These are phyloP conservation scores for Coemansia umbellata DNA, from an alignment of 192 early-diverging fungal species.

Conservation along the genomic window DNA sequence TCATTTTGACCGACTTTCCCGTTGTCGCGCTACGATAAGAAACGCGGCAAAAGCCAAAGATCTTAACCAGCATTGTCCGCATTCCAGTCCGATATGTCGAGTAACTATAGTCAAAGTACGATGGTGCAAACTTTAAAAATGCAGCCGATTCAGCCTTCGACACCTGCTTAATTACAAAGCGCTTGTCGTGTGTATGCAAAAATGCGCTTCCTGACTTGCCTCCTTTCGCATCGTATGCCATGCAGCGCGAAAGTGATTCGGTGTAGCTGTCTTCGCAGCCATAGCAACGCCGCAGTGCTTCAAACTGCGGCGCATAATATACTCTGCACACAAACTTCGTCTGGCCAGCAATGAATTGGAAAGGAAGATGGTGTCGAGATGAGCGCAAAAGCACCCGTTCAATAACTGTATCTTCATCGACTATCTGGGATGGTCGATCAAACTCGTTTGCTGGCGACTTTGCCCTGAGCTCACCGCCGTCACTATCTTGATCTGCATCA, in stretches of 20 bases:
- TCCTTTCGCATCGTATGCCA: slow-evolving; percentile 77
- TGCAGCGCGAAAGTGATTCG: slow-evolving; percentile 83
- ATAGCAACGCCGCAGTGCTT: slow-evolving; percentile 78
- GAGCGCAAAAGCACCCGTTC: slow-evolving; percentile 36
- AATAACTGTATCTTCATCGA: slow-evolving; percentile 15
- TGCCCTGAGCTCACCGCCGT: background rate
- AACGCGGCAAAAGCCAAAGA: slow-evolving; percentile 90
- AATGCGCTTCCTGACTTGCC: slow-evolving; percentile 93
- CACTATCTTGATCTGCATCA: background rate
- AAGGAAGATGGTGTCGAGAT: slow-evolving; percentile 34
- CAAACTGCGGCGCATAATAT: slow-evolving; percentile 91
- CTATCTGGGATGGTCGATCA: slow-evolving; percentile 1
- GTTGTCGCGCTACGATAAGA: slow-evolving; percentile 81
- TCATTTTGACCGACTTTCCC: slow-evolving; percentile 81
- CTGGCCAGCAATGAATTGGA: slow-evolving; percentile 67
- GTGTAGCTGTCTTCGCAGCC: slow-evolving; percentile 81
- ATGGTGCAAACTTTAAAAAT: slow-evolving; percentile 84
- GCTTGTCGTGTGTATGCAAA: slow-evolving; percentile 86
- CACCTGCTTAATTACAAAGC: slow-evolving; percentile 89
- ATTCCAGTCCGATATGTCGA: slow-evolving; percentile 47
- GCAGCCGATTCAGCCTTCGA: slow-evolving; percentile 80
- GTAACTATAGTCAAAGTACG: slow-evolving; percentile 80
- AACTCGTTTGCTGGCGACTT: slow-evolving; percentile 31
- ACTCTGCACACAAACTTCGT: slow-evolving; percentile 85
- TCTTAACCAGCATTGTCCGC: slow-evolving; percentile 81